These are phyloP conservation scores for Stemphylium lycopersici DNA, from an alignment of 2,329 filamentous ascomycete genomes.

Conservation along the genomic window DNA sequence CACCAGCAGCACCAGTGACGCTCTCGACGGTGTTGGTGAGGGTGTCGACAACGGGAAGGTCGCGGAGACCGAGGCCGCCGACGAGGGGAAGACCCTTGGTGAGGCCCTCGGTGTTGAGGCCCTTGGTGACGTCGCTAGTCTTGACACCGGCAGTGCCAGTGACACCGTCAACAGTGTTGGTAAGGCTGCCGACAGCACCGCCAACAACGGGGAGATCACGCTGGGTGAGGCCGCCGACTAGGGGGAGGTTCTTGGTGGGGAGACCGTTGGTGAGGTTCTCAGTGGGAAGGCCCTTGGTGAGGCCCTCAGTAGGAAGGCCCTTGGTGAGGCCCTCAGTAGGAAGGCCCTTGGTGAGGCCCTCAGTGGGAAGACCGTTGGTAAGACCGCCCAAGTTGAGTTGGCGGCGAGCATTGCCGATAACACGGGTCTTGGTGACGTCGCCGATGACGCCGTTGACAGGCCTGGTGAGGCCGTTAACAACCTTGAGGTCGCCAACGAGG, in stretches of 20 bases:
- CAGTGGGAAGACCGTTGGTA: too few relatives aligned
- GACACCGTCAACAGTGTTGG: not conserved
- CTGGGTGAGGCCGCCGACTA: not conserved
- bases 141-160: not conserved
- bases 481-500: too few relatives aligned
- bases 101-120: too few relatives aligned
- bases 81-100: too few relatives aligned
- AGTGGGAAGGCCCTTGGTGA: too few relatives aligned
- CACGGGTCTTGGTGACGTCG: not conserved
- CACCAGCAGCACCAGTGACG: too few relatives aligned
- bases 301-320: too few relatives aligned
- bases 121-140: too few relatives aligned
- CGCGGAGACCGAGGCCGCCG: too few relatives aligned
- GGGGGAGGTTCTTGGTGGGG: not conserved
- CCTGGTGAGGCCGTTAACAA: not conserved
- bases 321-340: not conserved
- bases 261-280: not conserved
- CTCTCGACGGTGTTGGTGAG: too few relatives aligned
- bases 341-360: too few relatives aligned
- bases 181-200: not conserved
- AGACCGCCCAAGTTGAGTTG: not conserved
- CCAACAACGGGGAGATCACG: not conserved
- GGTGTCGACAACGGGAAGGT: too few relatives aligned
- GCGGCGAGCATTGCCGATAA: slow-evolving; percentile 1
- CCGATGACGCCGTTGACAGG: not conserved